Base-by-base conservation (phyloP, 2,329 filamentous ascomycete species). In the Monascus ruber region DNA sequence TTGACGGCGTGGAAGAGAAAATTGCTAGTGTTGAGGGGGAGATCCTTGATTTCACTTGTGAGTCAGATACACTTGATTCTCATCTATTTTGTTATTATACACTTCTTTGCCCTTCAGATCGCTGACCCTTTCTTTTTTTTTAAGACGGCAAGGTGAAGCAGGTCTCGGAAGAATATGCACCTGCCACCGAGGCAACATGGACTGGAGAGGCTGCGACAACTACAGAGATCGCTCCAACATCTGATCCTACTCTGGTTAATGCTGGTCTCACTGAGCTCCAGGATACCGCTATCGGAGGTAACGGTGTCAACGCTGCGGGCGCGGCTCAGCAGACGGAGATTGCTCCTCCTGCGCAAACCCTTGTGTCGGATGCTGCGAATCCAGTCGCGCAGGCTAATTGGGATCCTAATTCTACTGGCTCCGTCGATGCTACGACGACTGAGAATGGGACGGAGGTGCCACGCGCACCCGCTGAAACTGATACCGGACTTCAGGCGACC, bases 381-480 rank as follows among this genome's bases (percentile, higher is more conserved):
- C 53, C 62, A 7, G 53, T 66, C 31, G 75, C 70, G 10, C 71
- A 72, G 43, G 63, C 69, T 33, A 66, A 64, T 35, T 80, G 75
- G 74, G 73, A 77, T 52, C 66, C 69, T 37, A 67, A 70, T 42
- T 58, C 62, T 35, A 57, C 60, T 33, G 64, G 61, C 10, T 64
- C 70, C 24, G 56, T 71, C 8, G 58, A 58, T 33, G 67, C 71
- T 29, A 29, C 28, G 28, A 10, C 28, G 6, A 6, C 28, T 26
- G 83, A 88, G 48, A 74, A 72, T 38, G 91, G 85, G 76, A 81
- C 93, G 43, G 77, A 86, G 58, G 70, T 85, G 34, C 77, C 85
- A 37, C 77, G 81, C 41, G 77, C 88, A 54, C 74, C 80, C 35
- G 66, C 76, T 37, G 86, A 93, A 69, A 81, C 82, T 4, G 84